These are phyloP conservation scores for Talaromyces sp. DNA, from an alignment of 2,329 filamentous ascomycete species.

Conservation along the genomic window DNA sequence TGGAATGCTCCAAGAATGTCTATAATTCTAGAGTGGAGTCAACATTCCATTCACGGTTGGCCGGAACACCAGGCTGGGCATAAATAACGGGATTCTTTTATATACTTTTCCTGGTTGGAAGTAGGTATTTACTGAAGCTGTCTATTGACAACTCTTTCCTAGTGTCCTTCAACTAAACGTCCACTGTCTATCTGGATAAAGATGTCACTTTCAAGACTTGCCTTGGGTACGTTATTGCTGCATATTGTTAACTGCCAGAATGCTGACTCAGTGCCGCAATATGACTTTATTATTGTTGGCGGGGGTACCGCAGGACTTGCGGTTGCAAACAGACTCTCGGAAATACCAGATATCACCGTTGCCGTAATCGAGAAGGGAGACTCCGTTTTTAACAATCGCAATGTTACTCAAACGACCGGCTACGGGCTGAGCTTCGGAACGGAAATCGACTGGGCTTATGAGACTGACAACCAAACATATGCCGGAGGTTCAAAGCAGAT, in stretches of 20 bases:
- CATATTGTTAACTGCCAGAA: not conserved
- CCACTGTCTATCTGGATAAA: not conserved
- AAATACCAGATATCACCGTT: conserved; percentile 25
- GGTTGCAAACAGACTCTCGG: conserved; percentile 35
- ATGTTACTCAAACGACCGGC: conserved; percentile 26
- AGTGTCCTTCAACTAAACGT: not conserved
- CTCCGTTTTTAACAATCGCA: conserved; percentile 27
- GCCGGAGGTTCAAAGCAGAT: conserved; percentile 26
- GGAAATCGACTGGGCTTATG: conserved; percentile 42
- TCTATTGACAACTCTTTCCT: not conserved
- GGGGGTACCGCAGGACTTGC: conserved; percentile 34
- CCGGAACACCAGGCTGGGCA: not conserved
- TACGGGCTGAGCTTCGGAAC: conserved; percentile 30
- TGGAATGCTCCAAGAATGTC: not conserved
- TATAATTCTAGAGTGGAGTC: not conserved
- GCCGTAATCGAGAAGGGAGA: conserved; percentile 30
- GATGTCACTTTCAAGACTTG: not conserved
- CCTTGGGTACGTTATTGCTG: not conserved
- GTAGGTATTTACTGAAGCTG: not conserved
- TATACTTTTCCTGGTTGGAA: not conserved
- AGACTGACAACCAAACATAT: conserved; percentile 38
- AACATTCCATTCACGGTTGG: not conserved
- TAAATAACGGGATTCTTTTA: not conserved
- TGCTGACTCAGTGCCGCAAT: not conserved
- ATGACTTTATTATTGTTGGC: conserved; percentile 34